phyloP scores from a whole-genome alignment of 805 yeast species.

The Teunomyces stri region DNA sequence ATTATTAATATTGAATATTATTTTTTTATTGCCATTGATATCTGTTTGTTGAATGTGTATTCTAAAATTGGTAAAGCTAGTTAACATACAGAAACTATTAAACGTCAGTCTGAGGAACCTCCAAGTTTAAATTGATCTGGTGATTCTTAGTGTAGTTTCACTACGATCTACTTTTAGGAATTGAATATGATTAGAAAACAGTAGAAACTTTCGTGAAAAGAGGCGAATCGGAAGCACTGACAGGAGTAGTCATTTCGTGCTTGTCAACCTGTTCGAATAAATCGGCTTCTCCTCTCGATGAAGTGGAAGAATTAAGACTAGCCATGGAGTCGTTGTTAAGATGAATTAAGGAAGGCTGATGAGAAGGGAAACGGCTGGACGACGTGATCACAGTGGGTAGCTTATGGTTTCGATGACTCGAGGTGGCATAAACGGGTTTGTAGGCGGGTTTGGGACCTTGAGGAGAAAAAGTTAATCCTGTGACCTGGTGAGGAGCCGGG shows the following conservation, averaged over 20 bases:
- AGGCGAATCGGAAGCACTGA: conserved; percentile 28
- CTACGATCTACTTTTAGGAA: not conserved
- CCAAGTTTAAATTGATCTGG: not conserved
- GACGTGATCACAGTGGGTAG: conserved; percentile 9
- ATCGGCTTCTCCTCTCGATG: conserved; percentile 13
- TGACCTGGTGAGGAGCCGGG: conserved; percentile 5
- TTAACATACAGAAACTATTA: not conserved
- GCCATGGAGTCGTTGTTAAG: conserved; percentile 24
- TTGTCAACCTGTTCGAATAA: conserved; percentile 23
- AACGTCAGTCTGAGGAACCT: not conserved
- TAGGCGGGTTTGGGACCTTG: conserved; percentile 5
- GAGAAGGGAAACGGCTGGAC: conserved; percentile 3
- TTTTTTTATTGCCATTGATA: not conserved
- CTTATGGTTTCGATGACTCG: conserved; percentile 8
- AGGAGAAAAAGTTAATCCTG: conserved; percentile 3
- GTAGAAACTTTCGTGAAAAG: conserved; percentile 7
- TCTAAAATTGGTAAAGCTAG: not conserved
- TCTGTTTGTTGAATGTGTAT: not conserved
- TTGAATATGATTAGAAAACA: not conserved
- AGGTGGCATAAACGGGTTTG: conserved; percentile 9
- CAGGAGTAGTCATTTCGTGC: conserved; percentile 30
- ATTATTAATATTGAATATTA: not conserved
- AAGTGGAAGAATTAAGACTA: conserved; percentile 24
- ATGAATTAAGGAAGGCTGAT: conserved; percentile 9
- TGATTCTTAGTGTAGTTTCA: not conserved